Evolutionary conservation across 2,329 filamentous ascomycete species (phyloP).

Genomic region (Ceratocystis colombiana): DNA sequence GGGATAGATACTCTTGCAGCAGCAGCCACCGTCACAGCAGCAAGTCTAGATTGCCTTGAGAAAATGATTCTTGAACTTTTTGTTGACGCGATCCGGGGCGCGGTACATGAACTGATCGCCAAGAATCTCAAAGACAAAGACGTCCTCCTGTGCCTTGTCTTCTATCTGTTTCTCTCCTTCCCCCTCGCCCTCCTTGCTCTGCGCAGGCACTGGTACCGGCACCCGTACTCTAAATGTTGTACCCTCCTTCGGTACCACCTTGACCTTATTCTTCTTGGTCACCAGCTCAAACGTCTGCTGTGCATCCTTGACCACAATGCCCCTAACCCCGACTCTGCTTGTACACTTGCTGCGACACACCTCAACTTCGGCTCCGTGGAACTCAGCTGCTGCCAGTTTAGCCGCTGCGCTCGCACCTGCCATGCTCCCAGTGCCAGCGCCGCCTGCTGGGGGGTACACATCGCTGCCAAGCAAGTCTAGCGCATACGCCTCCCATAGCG

Average conservation of each 20-base stretch:
- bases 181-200: slow-evolving; percentile 13
- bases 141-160: slow-evolving; percentile 17
- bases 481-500: slow-evolving; percentile 76
- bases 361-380: slow-evolving; percentile 74
- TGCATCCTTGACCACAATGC: slow-evolving; percentile 82
- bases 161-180: neutral
- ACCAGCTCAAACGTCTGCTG: slow-evolving; percentile 80
- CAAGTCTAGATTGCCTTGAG: slow-evolving; percentile 56
- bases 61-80: slow-evolving; percentile 83
- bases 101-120: slow-evolving; percentile 79
- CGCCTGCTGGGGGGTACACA: slow-evolving; percentile 40
- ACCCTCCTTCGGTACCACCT: slow-evolving; percentile 79
- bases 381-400: slow-evolving; percentile 76
- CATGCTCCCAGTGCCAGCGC: slow-evolving; percentile 45
- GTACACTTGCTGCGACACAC: slow-evolving; percentile 74
- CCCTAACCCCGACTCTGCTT: slow-evolving; percentile 68
- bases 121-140: slow-evolving; percentile 69
- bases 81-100: slow-evolving; percentile 74
- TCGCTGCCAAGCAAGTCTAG: slow-evolving; percentile 58
- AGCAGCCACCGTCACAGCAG: no score
- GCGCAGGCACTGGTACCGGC: slow-evolving; percentile 35
- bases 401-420: slow-evolving; percentile 53
- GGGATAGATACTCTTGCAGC: no score
- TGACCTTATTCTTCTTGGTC: slow-evolving; percentile 58
- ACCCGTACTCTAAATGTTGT: slow-evolving; percentile 73